Percentiles rank a stretch among this genome's conserved stretches.
phyloP scores from a whole-genome alignment of 495 filamentous ascomycete species.

The Tuber indicum region DNA sequence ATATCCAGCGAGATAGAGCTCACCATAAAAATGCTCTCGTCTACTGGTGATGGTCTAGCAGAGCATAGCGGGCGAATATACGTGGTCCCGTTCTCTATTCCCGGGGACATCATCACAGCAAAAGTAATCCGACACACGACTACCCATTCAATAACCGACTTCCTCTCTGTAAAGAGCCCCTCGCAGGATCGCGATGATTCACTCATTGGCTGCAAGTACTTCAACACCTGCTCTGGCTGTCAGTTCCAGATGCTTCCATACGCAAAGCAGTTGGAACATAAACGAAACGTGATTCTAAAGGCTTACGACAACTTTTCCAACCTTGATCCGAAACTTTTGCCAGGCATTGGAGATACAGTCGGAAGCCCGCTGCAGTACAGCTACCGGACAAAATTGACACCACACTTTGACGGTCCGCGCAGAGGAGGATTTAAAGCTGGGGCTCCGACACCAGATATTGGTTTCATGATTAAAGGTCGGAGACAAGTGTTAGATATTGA shows the following conservation, averaged over 20 bases:
- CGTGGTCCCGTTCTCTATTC: slow-evolving; percentile 80
- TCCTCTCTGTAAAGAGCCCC: slow-evolving; percentile 66
- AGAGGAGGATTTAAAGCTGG: slow-evolving; percentile 41
- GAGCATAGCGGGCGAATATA: slow-evolving; percentile 65
- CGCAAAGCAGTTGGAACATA: slow-evolving; percentile 72
- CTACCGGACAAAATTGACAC: slow-evolving; percentile 93
- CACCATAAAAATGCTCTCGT: slow-evolving; percentile 66
- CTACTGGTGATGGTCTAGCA: slow-evolving; percentile 84
- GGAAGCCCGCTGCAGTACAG: slow-evolving; percentile 82
- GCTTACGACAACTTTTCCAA: slow-evolving; percentile 87
- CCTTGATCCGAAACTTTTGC: slow-evolving; percentile 66
- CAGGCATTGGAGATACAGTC: slow-evolving; percentile 73
- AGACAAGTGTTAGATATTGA: slow-evolving; percentile 80
- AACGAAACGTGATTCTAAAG: slow-evolving; percentile 79
- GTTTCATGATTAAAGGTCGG: slow-evolving; percentile 77
- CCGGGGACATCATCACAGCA: slow-evolving; percentile 71
- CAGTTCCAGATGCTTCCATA: slow-evolving; percentile 98
- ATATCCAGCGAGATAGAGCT: slow-evolving; percentile 71
- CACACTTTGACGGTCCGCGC: slow-evolving; percentile 75
- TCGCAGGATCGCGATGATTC: slow-evolving; percentile 70
- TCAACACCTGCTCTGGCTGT: slow-evolving; percentile 78
- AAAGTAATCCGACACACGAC: slow-evolving; percentile 68
- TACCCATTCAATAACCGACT: slow-evolving; percentile 67
- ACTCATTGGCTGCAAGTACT: slow-evolving; percentile 74
- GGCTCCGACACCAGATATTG: slow-evolving; percentile 64